Conservation (phyloP, 2,329 filamentous ascomycete genomes). For the Monosporascus sp. region DNA sequence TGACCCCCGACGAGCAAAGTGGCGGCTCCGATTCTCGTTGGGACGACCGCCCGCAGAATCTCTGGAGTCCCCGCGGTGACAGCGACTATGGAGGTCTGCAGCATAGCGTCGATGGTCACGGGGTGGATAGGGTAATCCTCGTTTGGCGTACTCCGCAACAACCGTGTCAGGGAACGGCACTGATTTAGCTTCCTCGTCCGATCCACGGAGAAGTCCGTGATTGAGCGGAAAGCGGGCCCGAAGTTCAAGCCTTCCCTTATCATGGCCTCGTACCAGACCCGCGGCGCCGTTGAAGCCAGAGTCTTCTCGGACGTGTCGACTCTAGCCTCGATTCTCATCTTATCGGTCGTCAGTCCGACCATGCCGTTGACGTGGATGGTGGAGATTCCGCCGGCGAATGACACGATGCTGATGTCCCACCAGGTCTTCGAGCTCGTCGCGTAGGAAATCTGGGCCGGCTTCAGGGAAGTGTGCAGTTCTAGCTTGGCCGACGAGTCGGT, state of each 20-base stretch:
- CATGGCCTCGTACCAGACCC: conserved; percentile 12
- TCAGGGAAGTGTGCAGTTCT: conserved; percentile 5
- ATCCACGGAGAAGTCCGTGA: conserved; percentile 3
- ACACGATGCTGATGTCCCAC: conserved; percentile 8
- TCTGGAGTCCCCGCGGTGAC: conserved; percentile 1
- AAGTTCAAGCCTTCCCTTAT: conserved; percentile 8
- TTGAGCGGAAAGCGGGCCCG: conserved; percentile 6
- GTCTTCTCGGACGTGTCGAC: neutral
- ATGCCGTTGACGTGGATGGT: conserved; percentile 3
- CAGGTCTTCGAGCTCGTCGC: neutral
- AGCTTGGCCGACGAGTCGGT: neutral
- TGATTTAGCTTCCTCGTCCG: neutral
- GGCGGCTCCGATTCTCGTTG: conserved; percentile 2
- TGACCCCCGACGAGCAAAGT: neutral
- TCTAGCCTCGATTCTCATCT: neutral
- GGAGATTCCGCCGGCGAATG: neutral
- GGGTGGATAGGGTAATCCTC: conserved; percentile 5
- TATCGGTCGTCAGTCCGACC: neutral
- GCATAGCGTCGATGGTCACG: conserved; percentile 7
- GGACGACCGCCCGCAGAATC: conserved; percentile 5
- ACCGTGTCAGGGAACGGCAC: conserved; percentile 1
- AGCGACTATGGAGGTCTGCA: conserved; percentile 3
- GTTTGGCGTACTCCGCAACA: conserved; percentile 2
- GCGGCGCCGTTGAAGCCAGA: conserved; percentile 5
- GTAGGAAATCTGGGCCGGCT: conserved; percentile 1